Evolutionary conservation across 2,329 filamentous ascomycete species (phyloP).

Genomic region (Dactylellina sp.): DNA sequence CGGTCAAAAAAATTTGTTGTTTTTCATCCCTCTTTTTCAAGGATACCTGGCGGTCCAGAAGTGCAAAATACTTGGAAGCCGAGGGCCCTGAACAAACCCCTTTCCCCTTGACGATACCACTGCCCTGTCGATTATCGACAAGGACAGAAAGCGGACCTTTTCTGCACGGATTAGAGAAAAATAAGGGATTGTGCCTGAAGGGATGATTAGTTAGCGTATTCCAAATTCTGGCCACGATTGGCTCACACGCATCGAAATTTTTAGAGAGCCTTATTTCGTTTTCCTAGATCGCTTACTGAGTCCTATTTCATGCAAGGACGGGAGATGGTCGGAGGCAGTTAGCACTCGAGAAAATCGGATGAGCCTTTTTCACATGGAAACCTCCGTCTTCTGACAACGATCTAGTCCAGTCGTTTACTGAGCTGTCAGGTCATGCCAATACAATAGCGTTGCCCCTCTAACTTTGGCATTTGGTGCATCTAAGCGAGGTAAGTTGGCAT

Average conservation of each 20-base stretch:
- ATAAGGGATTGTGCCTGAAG: too few species aligned
- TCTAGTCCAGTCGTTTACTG: constrained; percentile 4
- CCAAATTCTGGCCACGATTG: constrained; percentile 33
- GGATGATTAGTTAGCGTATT: constrained; percentile 2
- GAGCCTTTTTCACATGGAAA: constrained; percentile 39
- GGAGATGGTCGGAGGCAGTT: constrained; percentile 16
- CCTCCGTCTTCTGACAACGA: background rate
- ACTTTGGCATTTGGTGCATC: constrained; percentile 27
- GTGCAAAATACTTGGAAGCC: too few species aligned
- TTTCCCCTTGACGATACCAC: too few species aligned
- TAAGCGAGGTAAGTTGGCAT: constrained; percentile 34
- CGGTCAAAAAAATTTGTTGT: too few species aligned
- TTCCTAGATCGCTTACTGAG: constrained; percentile 14
- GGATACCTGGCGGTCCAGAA: too few species aligned
- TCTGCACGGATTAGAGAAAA: too few species aligned
- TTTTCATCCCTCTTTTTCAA: too few species aligned
- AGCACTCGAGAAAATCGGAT: constrained; percentile 15
- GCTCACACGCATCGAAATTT: constrained; percentile 3
- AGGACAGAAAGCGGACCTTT: too few species aligned
- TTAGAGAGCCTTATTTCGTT: constrained; percentile 8
- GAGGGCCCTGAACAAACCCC: too few species aligned
- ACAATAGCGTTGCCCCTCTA: constrained; percentile 7
- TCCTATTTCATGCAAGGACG: constrained; percentile 37
- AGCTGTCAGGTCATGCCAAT: constrained; percentile 37
- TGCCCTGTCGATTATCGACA: too few species aligned